A percentile compares a stretch with the other conserved stretches of the same genome.
Evolutionary conservation across 2,329 filamentous ascomycete genomes (phyloP).

Genomic region (Corinectria fuckeliana): DNA sequence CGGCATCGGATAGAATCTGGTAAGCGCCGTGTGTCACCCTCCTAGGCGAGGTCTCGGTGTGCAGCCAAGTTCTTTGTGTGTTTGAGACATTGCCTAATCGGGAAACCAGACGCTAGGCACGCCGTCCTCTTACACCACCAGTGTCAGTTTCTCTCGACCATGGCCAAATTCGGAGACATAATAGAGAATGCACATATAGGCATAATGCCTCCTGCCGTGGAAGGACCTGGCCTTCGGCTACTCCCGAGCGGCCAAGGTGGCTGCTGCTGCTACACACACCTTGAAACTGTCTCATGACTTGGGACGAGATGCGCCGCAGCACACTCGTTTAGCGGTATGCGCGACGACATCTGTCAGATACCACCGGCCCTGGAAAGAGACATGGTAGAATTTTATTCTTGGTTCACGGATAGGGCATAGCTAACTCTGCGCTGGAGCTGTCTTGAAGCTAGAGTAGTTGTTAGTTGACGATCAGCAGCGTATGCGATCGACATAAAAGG

Average conservation of each 20-base stretch:
- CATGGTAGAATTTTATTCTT: background rate
- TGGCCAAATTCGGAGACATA: background rate
- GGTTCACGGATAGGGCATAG: background rate
- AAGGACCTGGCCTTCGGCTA: background rate
- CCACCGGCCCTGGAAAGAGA: conserved; percentile 1
- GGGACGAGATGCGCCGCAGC: conserved; percentile 28
- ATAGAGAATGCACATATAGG: background rate
- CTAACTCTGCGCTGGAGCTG: background rate
- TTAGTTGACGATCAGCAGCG: background rate
- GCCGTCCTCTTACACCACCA: conserved; percentile 11
- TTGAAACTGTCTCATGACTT: conserved; percentile 14
- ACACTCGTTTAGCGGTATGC: conserved; percentile 11
- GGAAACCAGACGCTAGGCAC: conserved; percentile 18
- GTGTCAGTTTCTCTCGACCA: conserved; percentile 7
- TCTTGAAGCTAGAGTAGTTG: background rate
- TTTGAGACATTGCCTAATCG: conserved; percentile 22
- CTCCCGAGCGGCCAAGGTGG: conserved; percentile 1
- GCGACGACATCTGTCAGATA: conserved; percentile 24
- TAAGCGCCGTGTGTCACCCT: conserved; percentile 17
- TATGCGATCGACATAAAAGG: background rate
- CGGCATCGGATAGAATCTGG: background rate
- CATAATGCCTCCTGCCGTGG: background rate
- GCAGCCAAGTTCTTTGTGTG: conserved; percentile 23
- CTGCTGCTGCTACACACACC: background rate
- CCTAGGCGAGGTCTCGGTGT: conserved; percentile 31